Evolutionary conservation across 345 rosid genomes (phyloP), one percentile per base, ranked within the genome.

Genomic region (Acer yangbiense): DNA sequence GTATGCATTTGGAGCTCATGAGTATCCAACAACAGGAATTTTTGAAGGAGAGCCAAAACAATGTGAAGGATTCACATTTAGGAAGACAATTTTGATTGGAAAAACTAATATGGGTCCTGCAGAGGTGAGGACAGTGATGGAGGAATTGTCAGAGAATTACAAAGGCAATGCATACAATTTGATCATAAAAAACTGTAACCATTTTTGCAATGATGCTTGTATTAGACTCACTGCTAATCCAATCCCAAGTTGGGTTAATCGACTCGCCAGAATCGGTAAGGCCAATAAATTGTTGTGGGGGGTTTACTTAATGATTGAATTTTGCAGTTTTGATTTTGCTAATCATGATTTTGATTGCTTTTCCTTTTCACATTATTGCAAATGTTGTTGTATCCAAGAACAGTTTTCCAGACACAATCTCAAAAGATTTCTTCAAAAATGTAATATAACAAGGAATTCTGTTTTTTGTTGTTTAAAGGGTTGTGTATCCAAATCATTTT

Each of bases 1-100:
- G 86, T 94, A 94, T 83, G 98, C 99, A 4, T 96, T 85, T 74
- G 99, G 99, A 74, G 98, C 99, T 73, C 99, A 97, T 64, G 98
- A 97, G 77, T 90, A 87, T 81, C 90, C 97, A 52, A 88, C 98
- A 6, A 97, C 95, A 1, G 99, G 99, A 9, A 97, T 97, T 27
- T 97, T 94, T 60, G 99, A 97, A 81, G 98, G 89, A 6, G 93
- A 91, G 63, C 99, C 99, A 4, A 97, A 88, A 71, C 94, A 91
- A 65, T 92, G 98, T 8, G 98, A 94, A 7, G 99, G 97, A 2
- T 97, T 94, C 77, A 89, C 89, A 23, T 96, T 92, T 73, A 88
- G 99, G 79, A 94, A 92, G 85, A 76, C 97, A 14, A 88, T 96
- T 78, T 82, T 91, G 88, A 88, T 96, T 9, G 99, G 99, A 41